Evolutionary conservation across 2,329 filamentous ascomycete genomes (phyloP).

Genomic region (Rhynchosporium graminicola): DNA sequence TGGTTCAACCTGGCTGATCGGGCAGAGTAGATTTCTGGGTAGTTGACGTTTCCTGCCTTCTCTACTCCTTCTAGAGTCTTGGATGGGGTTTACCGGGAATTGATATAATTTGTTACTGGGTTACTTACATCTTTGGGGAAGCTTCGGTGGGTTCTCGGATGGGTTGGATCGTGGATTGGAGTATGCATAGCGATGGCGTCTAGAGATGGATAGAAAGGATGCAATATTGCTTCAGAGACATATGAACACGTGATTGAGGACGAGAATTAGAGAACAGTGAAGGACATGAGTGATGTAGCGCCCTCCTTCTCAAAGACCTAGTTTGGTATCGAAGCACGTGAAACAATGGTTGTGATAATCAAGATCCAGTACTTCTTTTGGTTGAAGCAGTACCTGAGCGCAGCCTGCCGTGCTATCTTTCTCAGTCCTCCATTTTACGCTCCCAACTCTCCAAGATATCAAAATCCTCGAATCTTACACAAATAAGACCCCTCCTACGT

Average conservation of each 20-base stretch:
- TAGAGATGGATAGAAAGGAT: not conserved
- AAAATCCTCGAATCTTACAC: not conserved
- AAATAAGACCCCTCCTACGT: not conserved
- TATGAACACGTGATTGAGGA: not conserved
- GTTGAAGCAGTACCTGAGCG: not conserved
- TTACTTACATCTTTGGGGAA: not conserved
- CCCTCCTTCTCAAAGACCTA: too few species aligned
- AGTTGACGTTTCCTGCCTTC: not conserved
- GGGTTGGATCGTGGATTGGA: not conserved
- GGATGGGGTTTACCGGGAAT: not conserved
- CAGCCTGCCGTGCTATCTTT: constrained; percentile 13
- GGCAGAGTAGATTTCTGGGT: not conserved
- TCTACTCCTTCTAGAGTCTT: not conserved
- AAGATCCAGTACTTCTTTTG: not conserved
- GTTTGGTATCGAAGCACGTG: too few species aligned
- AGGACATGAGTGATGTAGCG: too few species aligned
- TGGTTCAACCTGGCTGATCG: constrained; percentile 27
- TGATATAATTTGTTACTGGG: not conserved
- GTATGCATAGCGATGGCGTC: constrained; percentile 18
- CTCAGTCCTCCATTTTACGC: constrained; percentile 14
- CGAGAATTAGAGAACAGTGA: too few species aligned
- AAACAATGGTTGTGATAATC: too few species aligned
- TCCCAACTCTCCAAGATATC: not conserved
- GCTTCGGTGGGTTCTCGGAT: not conserved
- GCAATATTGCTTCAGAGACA: not conserved